Evolutionary conservation across 192 early-diverging fungal species (phyloP).

Genomic region (Umbelopsis vinacea): DNA sequence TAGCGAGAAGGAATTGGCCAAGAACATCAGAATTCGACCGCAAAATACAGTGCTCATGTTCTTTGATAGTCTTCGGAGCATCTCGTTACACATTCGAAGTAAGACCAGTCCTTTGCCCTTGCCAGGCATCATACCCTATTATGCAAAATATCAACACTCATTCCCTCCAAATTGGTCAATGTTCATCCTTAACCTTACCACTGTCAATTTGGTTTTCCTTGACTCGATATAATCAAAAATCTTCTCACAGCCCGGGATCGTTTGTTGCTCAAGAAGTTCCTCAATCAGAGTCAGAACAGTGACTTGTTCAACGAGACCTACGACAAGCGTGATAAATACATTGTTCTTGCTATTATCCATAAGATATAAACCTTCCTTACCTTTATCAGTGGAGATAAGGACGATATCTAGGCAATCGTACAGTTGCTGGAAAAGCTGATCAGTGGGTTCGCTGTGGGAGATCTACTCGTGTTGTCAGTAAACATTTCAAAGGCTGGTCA

Average conservation of each 20-base stretch:
- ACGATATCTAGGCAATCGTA: conserved; percentile 30
- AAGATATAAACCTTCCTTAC: conserved; percentile 1
- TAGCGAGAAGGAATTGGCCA: conserved; percentile 84
- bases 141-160: background rate
- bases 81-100: conserved; percentile 84
- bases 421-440: conserved; percentile 8
- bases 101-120: conserved; percentile 86
- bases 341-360: background rate
- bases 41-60: conserved; percentile 78
- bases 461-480: conserved; percentile 2
- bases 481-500: background rate
- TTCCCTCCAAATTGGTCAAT: background rate
- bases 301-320: conserved; percentile 43
- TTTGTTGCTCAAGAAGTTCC: conserved; percentile 70
- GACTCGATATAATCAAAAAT: conserved; percentile 72
- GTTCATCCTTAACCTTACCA: conserved; percentile 42
- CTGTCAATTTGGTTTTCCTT: conserved; percentile 53
- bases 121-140: conserved; percentile 68
- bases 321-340: background rate
- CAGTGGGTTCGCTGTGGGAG: background rate
- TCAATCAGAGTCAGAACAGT: conserved; percentile 66
- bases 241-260: conserved; percentile 54
- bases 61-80: conserved; percentile 88
- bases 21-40: conserved; percentile 88
- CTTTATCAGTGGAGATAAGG: conserved; percentile 17